Evolutionary conservation across 225 moss, liverwort and hornwort species (phyloP).

Genomic region (Lunularia cruciata): DNA sequence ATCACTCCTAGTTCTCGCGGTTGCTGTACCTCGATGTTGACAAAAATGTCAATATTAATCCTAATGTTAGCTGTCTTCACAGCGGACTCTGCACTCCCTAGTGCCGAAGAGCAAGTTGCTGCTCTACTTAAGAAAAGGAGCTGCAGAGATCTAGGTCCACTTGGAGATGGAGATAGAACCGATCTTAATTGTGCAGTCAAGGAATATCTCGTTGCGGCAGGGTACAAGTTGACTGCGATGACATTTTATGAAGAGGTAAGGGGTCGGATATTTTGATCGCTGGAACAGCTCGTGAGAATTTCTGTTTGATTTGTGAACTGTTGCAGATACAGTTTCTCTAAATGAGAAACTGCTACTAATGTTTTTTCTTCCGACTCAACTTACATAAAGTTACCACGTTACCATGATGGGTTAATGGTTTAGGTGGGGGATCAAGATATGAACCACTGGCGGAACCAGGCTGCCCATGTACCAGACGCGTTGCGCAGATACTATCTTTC

Average conservation of each 20-base stretch:
- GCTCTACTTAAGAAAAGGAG: constrained; percentile 35
- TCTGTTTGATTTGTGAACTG: neutral
- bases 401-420: neutral
- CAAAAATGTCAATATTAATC: neutral
- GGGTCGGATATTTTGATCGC: no score
- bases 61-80: neutral
- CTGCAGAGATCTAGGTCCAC: constrained; percentile 53
- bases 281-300: no score
- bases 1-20: no score
- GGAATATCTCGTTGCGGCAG: constrained; percentile 79
- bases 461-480: constrained; percentile 83
- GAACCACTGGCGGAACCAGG: constrained; percentile 75
- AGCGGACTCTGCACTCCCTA: constrained; percentile 26
- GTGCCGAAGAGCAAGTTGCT: constrained; percentile 18
- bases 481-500: constrained; percentile 75
- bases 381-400: neutral
- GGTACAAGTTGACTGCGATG: constrained; percentile 93
- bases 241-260: constrained; percentile 88
- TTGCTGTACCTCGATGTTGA: neutral
- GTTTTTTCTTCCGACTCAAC: neutral
- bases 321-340: neutral
- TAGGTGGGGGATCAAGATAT: constrained; percentile 70
- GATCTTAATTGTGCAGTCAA: constrained; percentile 85
- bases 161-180: constrained; percentile 72
- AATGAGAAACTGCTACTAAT: neutral